Conservation (phyloP, 2,329 filamentous ascomycete genomes). For the Cytospora paraplurivora region DNA sequence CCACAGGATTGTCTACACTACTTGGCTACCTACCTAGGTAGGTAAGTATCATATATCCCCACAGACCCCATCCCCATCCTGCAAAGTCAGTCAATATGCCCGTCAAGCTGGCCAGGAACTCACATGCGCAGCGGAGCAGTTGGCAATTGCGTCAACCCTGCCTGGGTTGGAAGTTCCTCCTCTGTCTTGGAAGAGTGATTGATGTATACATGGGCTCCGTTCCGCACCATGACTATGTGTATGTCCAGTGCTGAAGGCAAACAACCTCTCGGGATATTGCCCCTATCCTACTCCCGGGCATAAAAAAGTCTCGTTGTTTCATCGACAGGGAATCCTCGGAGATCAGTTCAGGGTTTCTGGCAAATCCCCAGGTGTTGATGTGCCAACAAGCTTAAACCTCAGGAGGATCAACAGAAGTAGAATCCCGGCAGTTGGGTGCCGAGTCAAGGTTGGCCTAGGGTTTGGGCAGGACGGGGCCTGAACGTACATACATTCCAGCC, state of each 20-base stretch:
- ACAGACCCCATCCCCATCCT: too few species aligned
- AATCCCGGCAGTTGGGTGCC: slow-evolving; percentile 8
- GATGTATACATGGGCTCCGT: too few species aligned
- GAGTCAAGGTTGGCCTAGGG: background rate
- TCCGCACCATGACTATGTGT: too few species aligned
- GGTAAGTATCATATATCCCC: too few species aligned
- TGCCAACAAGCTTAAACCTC: slow-evolving; percentile 1
- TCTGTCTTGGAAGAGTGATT: too few species aligned
- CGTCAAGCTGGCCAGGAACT: too few species aligned
- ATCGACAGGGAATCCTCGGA: slow-evolving; percentile 4
- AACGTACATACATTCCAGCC: background rate
- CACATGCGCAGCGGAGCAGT: too few species aligned
- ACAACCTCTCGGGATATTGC: background rate
- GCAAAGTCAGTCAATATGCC: too few species aligned
- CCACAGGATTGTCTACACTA: background rate
- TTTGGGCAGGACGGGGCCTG: too few species aligned
- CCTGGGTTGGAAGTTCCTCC: too few species aligned
- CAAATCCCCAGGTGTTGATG: background rate
- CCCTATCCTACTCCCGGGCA: background rate
- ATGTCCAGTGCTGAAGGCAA: background rate
- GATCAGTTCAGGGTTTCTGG: background rate
- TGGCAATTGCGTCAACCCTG: too few species aligned
- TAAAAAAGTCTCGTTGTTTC: slow-evolving; percentile 18
- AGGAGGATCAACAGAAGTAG: background rate
- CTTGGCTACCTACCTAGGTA: too few species aligned